Base-by-base conservation (phyloP, 2,329 filamentous ascomycete species). In the Cercospora brassicicola region DNA sequence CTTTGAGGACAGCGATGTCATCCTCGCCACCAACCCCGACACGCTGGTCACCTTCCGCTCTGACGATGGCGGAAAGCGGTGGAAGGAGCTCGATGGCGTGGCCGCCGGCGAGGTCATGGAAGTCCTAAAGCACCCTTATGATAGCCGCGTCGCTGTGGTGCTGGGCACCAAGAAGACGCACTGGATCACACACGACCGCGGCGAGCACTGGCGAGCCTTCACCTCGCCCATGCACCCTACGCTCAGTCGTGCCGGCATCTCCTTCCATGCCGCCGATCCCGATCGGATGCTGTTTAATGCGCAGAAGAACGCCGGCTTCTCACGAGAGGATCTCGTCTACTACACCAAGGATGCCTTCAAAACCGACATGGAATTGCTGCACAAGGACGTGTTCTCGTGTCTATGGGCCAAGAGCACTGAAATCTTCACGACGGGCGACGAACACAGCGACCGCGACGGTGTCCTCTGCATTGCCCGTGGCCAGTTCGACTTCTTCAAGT, bases 271-370 rank as follows among this genome's bases (percentile, higher is more conserved):
- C 64, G 84, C 82, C 71, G 92, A 99, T 78, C 88, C 90, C 23
- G 88, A 94, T 76, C 92, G 92, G 81, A 91, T 98, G 71, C 87
- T 99, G 69, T 93, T 95, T 82, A 90, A 94, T 60, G 79, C 77
- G 33, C 75, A 78, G 42, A 77, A 79, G 62, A 83, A 79, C 73
- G 72, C 75, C 45, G 76, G 64, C 71, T 73, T 74, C 72, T 67
- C 78, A 11, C 83, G 82, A 72, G 75, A 81, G 51, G 79, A 79
- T 64, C 78, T 78, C 88, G 89, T 77, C 23, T 87, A 84, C 73
- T 97, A 97, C 78, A 98, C 95, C 2, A 89, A 86, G 13, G 90
- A 98, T 79, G 92, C 92, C 72, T 99, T 99, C 82, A 85, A 90
- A 71, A 86, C 86, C 4, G 80, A 85, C 53, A 86, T 88, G 62